Base-by-base conservation (phyloP, 2,329 filamentous ascomycete genomes). In the Mycosphaerella sp. region DNA sequence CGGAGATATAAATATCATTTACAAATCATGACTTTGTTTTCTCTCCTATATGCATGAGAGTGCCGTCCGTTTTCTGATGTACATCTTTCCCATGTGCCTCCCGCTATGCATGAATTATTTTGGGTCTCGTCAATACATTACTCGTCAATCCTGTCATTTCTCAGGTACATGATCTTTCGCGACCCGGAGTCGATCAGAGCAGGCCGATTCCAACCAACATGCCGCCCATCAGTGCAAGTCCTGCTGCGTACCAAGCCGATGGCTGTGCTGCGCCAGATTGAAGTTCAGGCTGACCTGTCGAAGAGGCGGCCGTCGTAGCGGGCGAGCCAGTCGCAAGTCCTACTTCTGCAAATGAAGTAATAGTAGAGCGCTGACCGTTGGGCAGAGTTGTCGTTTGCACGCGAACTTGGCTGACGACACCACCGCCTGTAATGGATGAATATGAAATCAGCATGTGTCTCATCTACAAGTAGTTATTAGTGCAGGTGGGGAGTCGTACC, bases 331-430 rank as follows among this genome's bases (percentile, higher is more conserved):
- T 51, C 9, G 51, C 51, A 43, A 54, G 11, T 63, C 70, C 73
- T 3, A 76, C 73, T 44, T 70, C 70, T 0, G 70, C 72, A 56
- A 71, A 74, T 46, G 70, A 73, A 14, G 75, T 78, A 48, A 76
- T 66, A 1, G 73, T 76, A 36, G 63, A 68, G 3, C 62, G 68
- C 34, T 66, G 54, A 12, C 71, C 71, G 51, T 71, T 64, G 7
- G 69, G 57, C 11, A 70, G 56, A 9, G 60, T 65, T 1, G 67
- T 69, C 4, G 70, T 73, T 39, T 60, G 47, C 14, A 76, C 59
- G 31, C 72, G 66, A 29, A 77, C 57, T 45, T 67, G 66, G 58
- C 66, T 72, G 17, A 77, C 70, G 7, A 58, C 62, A 17, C 70
- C 73, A 44, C 69, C 74, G 45, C 62, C 34, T 38, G 12, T 38